Base-by-base conservation (phyloP, 306 rosid species). In the Lupinus albus region DNA sequence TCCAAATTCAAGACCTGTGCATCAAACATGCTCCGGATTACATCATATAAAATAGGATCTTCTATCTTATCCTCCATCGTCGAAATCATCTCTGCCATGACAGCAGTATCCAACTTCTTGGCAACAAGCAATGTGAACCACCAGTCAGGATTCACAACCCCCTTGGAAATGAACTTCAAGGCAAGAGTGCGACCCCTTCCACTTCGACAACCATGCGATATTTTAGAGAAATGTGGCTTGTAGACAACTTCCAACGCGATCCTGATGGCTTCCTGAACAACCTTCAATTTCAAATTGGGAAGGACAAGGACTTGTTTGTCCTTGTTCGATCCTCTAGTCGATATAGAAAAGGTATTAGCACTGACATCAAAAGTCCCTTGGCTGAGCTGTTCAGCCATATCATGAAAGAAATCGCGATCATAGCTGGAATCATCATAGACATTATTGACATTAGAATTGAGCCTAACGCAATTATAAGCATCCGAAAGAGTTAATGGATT, bases 121-220 rank as follows among this genome's bases (percentile, higher is more conserved):
- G 39, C 73, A 18, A 89, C 59, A 35, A 70, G 77, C 61, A 92
- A 47, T 7, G 95, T 84, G 65, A 89, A 92, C 98, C 95, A 92
- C 96, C 98, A 92, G 68, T 85, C 79, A 53, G 95, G 86, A 67
- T 73, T 59, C 42, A 50, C 30, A n/a, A 87, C 79, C 74, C 86
- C 86, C 53, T 87, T 87, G 71, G 82, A 79, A 39, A 92, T 66
- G 73, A 85, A 87, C 85, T 80, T 92, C 77, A 92, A 74, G 14
- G 89, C 98, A 0, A 83, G 57, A 2, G 66, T 61, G 16, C 82
- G 82, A n/a, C 95, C 98, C 72, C 88, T 79, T n/a, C 98, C 95
- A 45, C 92, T 92, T 48, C 96, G 84, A 53, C 89, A 84, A 6
- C 98, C 98, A 39, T 92, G 98, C 14, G 98, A 92, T 11, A 92